Evolutionary conservation across 2,329 filamentous ascomycete species (phyloP).

Genomic region (Colletotrichum horii): DNA sequence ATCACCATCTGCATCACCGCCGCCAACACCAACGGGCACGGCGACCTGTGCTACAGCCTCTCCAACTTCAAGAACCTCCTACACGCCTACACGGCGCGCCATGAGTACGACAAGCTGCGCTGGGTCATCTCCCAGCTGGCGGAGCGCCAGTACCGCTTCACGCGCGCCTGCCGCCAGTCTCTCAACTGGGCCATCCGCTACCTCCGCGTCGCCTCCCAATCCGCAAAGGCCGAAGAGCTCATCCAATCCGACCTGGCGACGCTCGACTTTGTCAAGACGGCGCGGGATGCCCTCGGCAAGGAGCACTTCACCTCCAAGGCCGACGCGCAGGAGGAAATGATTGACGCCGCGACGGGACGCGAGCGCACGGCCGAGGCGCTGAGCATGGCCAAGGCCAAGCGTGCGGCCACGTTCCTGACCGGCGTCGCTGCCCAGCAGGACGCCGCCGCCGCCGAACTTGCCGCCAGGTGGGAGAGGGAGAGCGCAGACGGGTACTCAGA

Average conservation of each 20-base stretch:
- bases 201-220: constrained; percentile 1
- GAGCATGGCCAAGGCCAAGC: neutral
- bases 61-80: constrained; percentile 44
- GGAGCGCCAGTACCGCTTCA: constrained; percentile 11
- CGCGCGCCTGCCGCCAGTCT: neutral
- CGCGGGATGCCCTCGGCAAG: neutral
- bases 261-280: constrained; percentile 1
- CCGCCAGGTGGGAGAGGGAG: neutral
- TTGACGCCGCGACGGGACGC: neutral
- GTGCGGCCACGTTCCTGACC: neutral
- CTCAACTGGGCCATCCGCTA: constrained; percentile 16
- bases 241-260: constrained; percentile 12
- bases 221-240: constrained; percentile 11
- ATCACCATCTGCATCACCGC: constrained; percentile 39
- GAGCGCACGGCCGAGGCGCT: neutral
- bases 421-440: neutral
- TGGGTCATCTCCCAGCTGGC: constrained; percentile 29
- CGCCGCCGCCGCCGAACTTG: neutral
- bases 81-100: constrained; percentile 34
- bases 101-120: constrained; percentile 33
- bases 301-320: neutral
- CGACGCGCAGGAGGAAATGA: neutral
- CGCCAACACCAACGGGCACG: constrained; percentile 39
- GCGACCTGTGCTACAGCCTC: constrained; percentile 39
- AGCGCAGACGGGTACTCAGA: neutral